A percentile compares a stretch with the other conserved stretches of the same genome.
These are phyloP conservation scores for Pseudogymnoascus sp. DNA, from an alignment of 2,329 filamentous ascomycete genomes.

Conservation along the genomic window DNA sequence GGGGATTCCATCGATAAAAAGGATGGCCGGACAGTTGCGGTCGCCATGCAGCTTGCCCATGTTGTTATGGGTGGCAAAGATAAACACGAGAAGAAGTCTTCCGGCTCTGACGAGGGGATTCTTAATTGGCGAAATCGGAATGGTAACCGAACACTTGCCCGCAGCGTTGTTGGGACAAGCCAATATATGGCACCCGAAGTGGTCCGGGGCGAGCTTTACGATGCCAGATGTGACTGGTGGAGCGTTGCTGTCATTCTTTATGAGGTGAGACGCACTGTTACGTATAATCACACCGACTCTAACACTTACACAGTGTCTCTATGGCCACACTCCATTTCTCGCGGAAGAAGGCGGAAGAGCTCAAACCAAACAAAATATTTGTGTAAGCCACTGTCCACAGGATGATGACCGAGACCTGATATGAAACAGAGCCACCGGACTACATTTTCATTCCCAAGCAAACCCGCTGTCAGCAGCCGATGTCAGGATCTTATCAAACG, in stretches of 20 bases:
- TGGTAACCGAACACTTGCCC: conserved; percentile 65
- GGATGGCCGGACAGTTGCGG: conserved; percentile 39
- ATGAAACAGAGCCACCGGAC: conserved; percentile 57
- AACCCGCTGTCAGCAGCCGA: conserved; percentile 57
- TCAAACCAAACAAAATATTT: conserved; percentile 78
- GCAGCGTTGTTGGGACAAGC: conserved; percentile 87
- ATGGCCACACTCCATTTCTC: conserved; percentile 85
- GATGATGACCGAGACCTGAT: conserved; percentile 16
- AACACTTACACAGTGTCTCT: conserved; percentile 59
- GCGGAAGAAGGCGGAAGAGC: conserved; percentile 66
- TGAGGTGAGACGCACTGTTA: conserved; percentile 46
- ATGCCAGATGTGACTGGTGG: conserved; percentile 95
- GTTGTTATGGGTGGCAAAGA: conserved; percentile 34
- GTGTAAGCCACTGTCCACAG: conserved; percentile 44
- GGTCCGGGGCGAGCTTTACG: conserved; percentile 72
- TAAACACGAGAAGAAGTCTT: conserved; percentile 33
- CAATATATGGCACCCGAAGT: conserved; percentile 99
- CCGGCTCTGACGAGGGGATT: conserved; percentile 36
- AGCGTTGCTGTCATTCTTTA: conserved; percentile 91
- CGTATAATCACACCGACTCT: background rate
- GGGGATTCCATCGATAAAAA: conserved; percentile 67
- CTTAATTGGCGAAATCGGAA: conserved; percentile 64
- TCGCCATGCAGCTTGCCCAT: conserved; percentile 34
- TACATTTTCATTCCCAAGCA: conserved; percentile 64
- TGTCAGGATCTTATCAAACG: conserved; percentile 72